Evolutionary conservation across 768 basidiomycete genomes (phyloP).

Genomic region (Sistotremastrum niveocremeum): DNA sequence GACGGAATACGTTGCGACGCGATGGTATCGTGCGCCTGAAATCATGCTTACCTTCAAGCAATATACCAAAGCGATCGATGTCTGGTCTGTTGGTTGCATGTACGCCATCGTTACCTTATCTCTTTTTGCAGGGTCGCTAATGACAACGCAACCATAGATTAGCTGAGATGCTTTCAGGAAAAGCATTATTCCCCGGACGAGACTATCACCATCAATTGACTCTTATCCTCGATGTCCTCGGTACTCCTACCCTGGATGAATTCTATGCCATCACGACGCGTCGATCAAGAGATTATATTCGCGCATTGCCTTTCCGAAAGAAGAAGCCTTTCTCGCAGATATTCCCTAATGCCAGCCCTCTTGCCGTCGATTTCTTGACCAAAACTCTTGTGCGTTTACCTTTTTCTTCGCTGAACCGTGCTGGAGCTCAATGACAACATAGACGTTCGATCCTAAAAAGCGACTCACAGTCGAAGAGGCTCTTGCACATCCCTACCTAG

Average conservation of each 20-base stretch:
- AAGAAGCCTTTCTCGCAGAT: slow-evolving; percentile 52
- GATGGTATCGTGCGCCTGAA: slow-evolving; percentile 90
- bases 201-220: slow-evolving; percentile 82
- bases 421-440: not conserved
- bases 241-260: slow-evolving; percentile 82
- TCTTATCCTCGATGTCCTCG: slow-evolving; percentile 80
- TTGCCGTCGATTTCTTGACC: slow-evolving; percentile 59
- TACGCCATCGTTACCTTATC: slow-evolving; percentile 7
- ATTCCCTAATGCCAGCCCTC: slow-evolving; percentile 64
- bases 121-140: too few species aligned
- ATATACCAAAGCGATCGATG: slow-evolving; percentile 69
- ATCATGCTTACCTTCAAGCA: slow-evolving; percentile 93
- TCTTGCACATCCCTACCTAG: slow-evolving; percentile 68
- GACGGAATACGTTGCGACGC: slow-evolving; percentile 82
- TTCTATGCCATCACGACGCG: slow-evolving; percentile 82
- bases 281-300: slow-evolving; percentile 77
- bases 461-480: slow-evolving; percentile 74
- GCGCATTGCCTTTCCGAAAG: slow-evolving; percentile 74
- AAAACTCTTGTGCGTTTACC: slow-evolving; percentile 44
- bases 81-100: slow-evolving; percentile 66
- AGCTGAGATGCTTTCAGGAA: slow-evolving; percentile 70
- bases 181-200: slow-evolving; percentile 79
- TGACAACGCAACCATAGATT: slow-evolving; percentile 10
- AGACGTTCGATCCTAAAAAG: slow-evolving; percentile 84
- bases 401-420: not conserved